Base-by-base conservation (phyloP, 2,329 filamentous ascomycete genomes). In the Fusarium longipes region DNA sequence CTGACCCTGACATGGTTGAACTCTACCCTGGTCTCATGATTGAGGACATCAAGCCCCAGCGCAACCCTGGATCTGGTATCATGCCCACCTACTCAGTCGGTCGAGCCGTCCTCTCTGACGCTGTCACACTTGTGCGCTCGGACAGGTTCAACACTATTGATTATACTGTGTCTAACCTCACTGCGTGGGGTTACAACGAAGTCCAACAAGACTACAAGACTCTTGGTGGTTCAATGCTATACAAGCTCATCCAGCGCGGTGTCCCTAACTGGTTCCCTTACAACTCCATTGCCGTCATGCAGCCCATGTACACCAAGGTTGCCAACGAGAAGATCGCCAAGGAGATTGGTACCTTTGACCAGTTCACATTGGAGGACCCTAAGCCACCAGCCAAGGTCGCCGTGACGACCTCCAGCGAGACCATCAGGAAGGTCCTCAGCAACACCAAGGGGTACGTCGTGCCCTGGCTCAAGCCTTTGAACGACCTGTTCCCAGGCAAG, bases 11-110 rank as follows among this genome's bases (percentile, higher is more conserved):
- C 66, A 86, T 85, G 73, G 87, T 92, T 14, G 90, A 92, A 72
- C 80, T 92, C 8, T 92, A 92, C 71, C 89, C 89, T 1, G 90
- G 90, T 11, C 77, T 92, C 2, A 84, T 91, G 63, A 79, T 85
- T n/a, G 87, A 89, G 72, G 82, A 87, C 51, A 78, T 80, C 29
- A 88, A 88, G 72, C 79, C 81, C 1, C 78, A 79, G 1, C 82
- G 83, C 57, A 76, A 80, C 40, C 81, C 86, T 1, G 86, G 86
- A 81, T 62, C 63, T 22, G 70, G 70, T 4, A 71, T 72, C 35
- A 70, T 66, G 40, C 70, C 70, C 1, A 83, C 82, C 0, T 87
- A 83, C 71, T 86, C 86, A 0, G 81, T 86, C 9, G 83, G 83
- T 2, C 80, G 84, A 43, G 85, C 85, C 36, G 82, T 89, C 11